phyloP scores from a whole-genome alignment of 768 basidiomycete species.

The Mycena filopes region DNA sequence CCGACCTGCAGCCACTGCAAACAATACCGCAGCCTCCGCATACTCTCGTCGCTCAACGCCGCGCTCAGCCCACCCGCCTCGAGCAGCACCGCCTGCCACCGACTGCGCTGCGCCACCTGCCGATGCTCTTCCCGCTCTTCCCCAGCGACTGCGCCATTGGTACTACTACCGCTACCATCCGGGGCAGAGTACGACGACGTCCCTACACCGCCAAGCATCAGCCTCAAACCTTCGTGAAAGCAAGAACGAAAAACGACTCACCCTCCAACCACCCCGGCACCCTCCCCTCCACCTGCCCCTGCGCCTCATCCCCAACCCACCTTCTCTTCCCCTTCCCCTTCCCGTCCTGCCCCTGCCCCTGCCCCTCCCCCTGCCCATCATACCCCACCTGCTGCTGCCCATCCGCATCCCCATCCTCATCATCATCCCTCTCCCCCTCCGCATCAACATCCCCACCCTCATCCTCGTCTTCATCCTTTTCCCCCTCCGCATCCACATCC shows the following conservation, averaged over 20 bases:
- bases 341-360: slow-evolving; percentile 18
- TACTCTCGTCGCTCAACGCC: slow-evolving; percentile 90
- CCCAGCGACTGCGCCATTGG: too few relatives aligned
- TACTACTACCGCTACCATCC: too few relatives aligned
- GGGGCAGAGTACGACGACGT: slow-evolving; percentile 49
- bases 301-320: slow-evolving; percentile 32
- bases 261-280: slow-evolving; percentile 55
- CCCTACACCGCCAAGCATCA: slow-evolving; percentile 36
- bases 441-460: background rate
- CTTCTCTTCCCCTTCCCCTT: slow-evolving; percentile 15
- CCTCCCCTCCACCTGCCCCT: slow-evolving; percentile 35
- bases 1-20: slow-evolving; percentile 87
- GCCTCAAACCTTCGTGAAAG: too few relatives aligned
- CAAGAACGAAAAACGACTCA: slow-evolving; percentile 29
- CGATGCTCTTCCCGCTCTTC: slow-evolving; percentile 43
- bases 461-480: background rate
- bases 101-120: slow-evolving; percentile 72
- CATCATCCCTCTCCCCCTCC: slow-evolving; percentile 21
- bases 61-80: slow-evolving; percentile 91
- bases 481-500: background rate
- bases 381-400: background rate
- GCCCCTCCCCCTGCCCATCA: background rate
- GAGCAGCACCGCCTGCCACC: slow-evolving; percentile 86
- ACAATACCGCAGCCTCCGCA: slow-evolving; percentile 87
- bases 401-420: background rate